Evolutionary conservation across 805 yeast species (phyloP).

Genomic region (Yamadazyma phyllophila): DNA sequence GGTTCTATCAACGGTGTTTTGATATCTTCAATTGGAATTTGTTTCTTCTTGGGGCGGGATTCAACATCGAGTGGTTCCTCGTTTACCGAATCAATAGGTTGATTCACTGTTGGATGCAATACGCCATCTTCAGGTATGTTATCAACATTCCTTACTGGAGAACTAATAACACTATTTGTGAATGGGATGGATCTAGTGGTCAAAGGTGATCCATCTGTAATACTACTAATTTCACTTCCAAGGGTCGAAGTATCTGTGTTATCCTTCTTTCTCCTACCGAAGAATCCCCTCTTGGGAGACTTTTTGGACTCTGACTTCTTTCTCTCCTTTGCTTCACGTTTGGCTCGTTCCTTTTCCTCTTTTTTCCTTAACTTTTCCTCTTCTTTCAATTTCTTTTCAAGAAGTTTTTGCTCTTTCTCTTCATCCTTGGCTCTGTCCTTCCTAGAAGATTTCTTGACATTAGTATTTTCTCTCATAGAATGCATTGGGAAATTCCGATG

Average conservation of each 20-base stretch:
- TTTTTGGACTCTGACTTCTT: conserved; percentile 13
- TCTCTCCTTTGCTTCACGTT: conserved; percentile 12
- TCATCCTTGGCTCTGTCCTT: conserved; percentile 27
- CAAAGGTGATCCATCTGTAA: conserved; percentile 2
- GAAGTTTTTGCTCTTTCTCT: conserved; percentile 17
- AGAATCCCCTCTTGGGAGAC: conserved; percentile 6
- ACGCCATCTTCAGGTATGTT: conserved; percentile 1
- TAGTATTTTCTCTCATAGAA: conserved; percentile 25
- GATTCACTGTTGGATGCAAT: neutral
- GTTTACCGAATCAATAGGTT: neutral
- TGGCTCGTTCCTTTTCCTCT: conserved; percentile 10
- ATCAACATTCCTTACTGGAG: conserved; percentile 2
- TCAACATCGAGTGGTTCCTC: neutral
- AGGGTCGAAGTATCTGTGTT: conserved; percentile 4
- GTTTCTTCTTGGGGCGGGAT: neutral
- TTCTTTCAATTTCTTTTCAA: conserved; percentile 17
- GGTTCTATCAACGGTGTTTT: conserved; percentile 8
- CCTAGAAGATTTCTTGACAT: conserved; percentile 15
- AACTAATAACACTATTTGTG: conserved; percentile 1
- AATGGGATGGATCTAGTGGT: neutral
- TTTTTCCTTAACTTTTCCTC: conserved; percentile 15
- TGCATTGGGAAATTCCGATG: conserved; percentile 31
- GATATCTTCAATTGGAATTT: neutral
- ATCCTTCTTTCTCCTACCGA: conserved; percentile 12
- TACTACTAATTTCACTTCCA: conserved; percentile 6